phyloP scores from a whole-genome alignment of 169 alveolate genomes.

The Ichthyophthirius multifiliis region DNA sequence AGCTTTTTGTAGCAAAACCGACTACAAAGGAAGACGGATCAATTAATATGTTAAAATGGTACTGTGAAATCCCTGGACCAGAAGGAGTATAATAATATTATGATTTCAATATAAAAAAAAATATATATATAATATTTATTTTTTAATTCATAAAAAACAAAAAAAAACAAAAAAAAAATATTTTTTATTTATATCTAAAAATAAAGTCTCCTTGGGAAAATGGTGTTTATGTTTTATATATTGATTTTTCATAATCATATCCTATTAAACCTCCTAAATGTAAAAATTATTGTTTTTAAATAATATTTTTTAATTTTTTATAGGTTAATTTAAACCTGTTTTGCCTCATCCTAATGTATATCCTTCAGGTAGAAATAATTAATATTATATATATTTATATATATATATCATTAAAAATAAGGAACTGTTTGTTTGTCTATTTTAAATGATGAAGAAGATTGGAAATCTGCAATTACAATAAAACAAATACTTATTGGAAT shows the following conservation, averaged over 20 bases:
- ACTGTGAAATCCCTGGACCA: conserved; percentile 95
- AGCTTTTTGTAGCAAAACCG: conserved; percentile 94
- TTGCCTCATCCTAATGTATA: conserved; percentile 98
- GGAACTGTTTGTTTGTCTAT: conserved; percentile 98
- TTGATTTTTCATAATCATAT: conserved; percentile 98
- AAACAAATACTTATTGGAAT: conserved; percentile 97
- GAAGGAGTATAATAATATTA: conserved; percentile 91
- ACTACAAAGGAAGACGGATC: conserved; percentile 89
- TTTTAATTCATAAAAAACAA: no score
- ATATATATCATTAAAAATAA: not conserved
- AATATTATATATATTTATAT: no score
- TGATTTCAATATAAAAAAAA: no score
- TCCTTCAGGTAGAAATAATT: conserved; percentile 94
- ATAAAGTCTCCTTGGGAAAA: conserved; percentile 95
- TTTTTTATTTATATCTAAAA: no score
- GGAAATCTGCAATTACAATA: conserved; percentile 99
- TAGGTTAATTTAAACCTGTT: conserved; percentile 90
- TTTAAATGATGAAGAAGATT: conserved; percentile 99
- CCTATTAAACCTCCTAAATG: conserved; percentile 99
- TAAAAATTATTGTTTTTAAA: conserved; percentile 16
- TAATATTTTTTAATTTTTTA: not conserved
- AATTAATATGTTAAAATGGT: conserved; percentile 93
- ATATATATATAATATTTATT: no score
- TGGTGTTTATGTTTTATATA: conserved; percentile 95
- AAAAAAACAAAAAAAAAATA: not conserved